Evolutionary conservation across 345 rosid species (phyloP).

Genomic region (Heritiera littoralis): DNA sequence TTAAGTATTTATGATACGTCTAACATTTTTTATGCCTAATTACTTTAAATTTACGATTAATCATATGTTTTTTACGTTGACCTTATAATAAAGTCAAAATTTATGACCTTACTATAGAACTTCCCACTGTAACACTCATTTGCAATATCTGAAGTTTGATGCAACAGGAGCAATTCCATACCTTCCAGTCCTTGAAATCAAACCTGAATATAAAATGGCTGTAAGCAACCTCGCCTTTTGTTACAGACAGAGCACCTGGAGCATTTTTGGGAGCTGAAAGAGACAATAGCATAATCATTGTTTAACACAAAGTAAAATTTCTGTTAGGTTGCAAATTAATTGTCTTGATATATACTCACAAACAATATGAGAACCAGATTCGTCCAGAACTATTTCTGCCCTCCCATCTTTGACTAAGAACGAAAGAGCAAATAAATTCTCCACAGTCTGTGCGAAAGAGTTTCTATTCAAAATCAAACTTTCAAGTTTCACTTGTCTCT

Average conservation of each 20-base stretch:
- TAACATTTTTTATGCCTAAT: too few species aligned
- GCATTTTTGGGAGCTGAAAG: conserved; percentile 80
- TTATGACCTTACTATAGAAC: too few species aligned
- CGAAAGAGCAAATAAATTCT: conserved; percentile 86
- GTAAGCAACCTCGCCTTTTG: conserved; percentile 62
- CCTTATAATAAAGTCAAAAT: too few species aligned
- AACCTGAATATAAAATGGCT: conserved; percentile 86
- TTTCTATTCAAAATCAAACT: conserved; percentile 65
- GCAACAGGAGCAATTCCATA: conserved; percentile 23
- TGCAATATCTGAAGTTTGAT: not conserved
- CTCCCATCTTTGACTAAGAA: conserved; percentile 92
- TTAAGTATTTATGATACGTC: too few species aligned
- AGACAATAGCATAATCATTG: not conserved
- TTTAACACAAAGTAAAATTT: not conserved
- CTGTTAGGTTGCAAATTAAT: not conserved
- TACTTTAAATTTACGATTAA: too few species aligned
- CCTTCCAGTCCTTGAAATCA: conserved; percentile 94
- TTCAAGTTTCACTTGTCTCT: conserved; percentile 65
- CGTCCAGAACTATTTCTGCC: conserved; percentile 56
- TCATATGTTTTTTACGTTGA: too few species aligned
- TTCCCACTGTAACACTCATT: not conserved
- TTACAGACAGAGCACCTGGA: conserved; percentile 55
- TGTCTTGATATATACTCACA: conserved; percentile 45
- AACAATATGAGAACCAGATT: conserved; percentile 64
- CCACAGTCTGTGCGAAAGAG: conserved; percentile 89